Percentiles rank a stretch among this genome's conserved stretches.
Conservation (phyloP, 2,329 filamentous ascomycete genomes). For the Gyromitra esculenta region DNA sequence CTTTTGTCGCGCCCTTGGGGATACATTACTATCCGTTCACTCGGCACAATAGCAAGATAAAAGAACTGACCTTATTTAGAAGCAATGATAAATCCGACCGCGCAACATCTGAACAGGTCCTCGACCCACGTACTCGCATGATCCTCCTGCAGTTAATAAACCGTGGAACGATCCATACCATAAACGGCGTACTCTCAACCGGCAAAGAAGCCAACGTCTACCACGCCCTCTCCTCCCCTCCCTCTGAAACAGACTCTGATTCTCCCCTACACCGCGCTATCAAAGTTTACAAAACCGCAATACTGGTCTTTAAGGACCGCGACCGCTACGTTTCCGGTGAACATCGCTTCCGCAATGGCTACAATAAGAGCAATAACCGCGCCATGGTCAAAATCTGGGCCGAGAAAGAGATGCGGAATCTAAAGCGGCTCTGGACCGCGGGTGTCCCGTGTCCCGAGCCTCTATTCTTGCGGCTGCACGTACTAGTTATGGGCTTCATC, state of each 20-base stretch:
- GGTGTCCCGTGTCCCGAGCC: conserved; percentile 93
- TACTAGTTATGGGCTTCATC: conserved; percentile 93
- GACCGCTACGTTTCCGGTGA: conserved; percentile 96
- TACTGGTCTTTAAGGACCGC: conserved; percentile 96
- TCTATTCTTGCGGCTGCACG: conserved; percentile 87
- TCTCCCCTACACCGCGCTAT: conserved; percentile 78
- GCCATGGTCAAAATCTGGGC: conserved; percentile 99
- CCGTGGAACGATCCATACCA: conserved; percentile 83
- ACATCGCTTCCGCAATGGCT: conserved; percentile 87
- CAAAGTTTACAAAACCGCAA: conserved; percentile 99
- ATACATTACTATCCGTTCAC: too few relatives aligned
- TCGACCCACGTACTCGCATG: conserved; percentile 94
- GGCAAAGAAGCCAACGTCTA: conserved; percentile 99
- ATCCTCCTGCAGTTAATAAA: conserved; percentile 97
- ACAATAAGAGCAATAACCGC: conserved; percentile 92
- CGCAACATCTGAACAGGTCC: conserved; percentile 91
- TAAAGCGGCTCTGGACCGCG: conserved; percentile 82
- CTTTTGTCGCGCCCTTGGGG: too few relatives aligned
- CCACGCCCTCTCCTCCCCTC: conserved; percentile 78
- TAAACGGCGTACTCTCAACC: conserved; percentile 94
- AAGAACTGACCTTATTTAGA: conserved; percentile 66
- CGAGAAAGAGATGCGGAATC: conserved; percentile 96
- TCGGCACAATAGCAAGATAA: too few relatives aligned
- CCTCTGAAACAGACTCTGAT: conserved; percentile 64
- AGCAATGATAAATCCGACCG: conserved; percentile 90